Percentiles rank a stretch among this genome's conserved stretches.
Conservation (phyloP, 345 rosid species). For the Salix caprea region DNA sequence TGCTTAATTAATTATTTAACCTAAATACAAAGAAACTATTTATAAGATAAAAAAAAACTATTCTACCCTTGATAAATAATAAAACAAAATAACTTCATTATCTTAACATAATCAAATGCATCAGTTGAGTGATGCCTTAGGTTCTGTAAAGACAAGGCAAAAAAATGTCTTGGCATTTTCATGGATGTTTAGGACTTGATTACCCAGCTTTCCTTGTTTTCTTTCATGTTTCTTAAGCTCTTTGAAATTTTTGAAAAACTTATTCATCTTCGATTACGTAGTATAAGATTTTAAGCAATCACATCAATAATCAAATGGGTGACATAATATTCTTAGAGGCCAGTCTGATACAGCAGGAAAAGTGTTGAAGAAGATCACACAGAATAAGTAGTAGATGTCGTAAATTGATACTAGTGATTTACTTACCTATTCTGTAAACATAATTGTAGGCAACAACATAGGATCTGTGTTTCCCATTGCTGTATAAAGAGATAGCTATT, state of each 20-base stretch:
- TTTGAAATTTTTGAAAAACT: background rate
- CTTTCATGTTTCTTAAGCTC: background rate
- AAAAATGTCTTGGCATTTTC: background rate
- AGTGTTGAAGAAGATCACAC: too few species aligned
- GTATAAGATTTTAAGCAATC: background rate
- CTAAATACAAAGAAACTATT: too few species aligned
- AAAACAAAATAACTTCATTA: too few species aligned
- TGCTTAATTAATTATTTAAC: too few species aligned
- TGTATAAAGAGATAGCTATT: too few species aligned
- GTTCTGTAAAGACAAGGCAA: background rate
- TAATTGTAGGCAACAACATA: too few species aligned
- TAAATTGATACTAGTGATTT: too few species aligned
- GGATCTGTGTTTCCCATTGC: too few species aligned
- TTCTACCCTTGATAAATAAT: too few species aligned
- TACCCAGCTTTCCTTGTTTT: background rate
- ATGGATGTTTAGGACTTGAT: background rate
- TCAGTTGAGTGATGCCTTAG: background rate
- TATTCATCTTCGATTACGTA: background rate
- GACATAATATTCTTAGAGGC: background rate
- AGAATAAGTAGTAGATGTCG: too few species aligned
- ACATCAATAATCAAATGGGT: background rate
- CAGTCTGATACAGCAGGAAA: background rate
- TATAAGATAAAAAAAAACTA: too few species aligned
- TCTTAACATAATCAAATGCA: background rate
- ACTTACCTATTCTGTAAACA: too few species aligned